Evolutionary conservation across 495 filamentous ascomycete species (phyloP), one percentile per base, ranked within the genome.

Genomic region (Penicillium cataractarum): DNA sequence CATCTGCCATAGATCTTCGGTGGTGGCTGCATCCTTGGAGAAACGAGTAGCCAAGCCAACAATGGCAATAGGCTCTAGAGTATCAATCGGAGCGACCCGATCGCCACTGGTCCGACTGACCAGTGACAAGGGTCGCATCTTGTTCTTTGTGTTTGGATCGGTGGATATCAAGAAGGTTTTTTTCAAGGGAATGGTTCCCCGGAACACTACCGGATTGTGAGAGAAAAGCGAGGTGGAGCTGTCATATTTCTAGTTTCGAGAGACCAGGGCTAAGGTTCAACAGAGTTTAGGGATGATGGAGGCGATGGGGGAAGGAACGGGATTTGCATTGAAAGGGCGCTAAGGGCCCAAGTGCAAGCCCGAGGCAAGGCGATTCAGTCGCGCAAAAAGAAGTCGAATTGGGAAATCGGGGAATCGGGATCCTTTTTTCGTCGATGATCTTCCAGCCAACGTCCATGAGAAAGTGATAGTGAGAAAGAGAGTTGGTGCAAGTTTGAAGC

Each of bases 21-120:
- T 78, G 8, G 74, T 81, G 4, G 76, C 72, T 31, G 84, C 85
- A 53, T 80, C 79, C 13, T 81, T 80, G 0, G 85, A 80, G 54
- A 86, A 78, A 26, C 78, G 77, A 58, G 78, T 84, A 13, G 83
- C 78, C 71, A 86, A 71, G 31, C 85, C 85, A n/a, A 87, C 76
- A 44, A 87, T 76, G 39, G 85, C 85, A 48, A 87, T 81, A 19
- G 85, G 83, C 67, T 73, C 70, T 17, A 66, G 40, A 4, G 42
- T 29, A 64, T 72, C 70, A 15, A 57, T 22, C 33, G 57, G 9
- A 8, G 51, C 31, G 27, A 17, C 48, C 32, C 39, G 50, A 42
- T 62, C 27, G 29, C 31, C 51, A 33, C 24, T 22, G 27, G 26
- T 9, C 17, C 29, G 29, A 24, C 50, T 61, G 48, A 29, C 49